Percentiles rank a stretch among this genome's conserved stretches.
Evolutionary conservation across 331 rosid genomes (phyloP).

Genomic region (Malus hybrid): DNA sequence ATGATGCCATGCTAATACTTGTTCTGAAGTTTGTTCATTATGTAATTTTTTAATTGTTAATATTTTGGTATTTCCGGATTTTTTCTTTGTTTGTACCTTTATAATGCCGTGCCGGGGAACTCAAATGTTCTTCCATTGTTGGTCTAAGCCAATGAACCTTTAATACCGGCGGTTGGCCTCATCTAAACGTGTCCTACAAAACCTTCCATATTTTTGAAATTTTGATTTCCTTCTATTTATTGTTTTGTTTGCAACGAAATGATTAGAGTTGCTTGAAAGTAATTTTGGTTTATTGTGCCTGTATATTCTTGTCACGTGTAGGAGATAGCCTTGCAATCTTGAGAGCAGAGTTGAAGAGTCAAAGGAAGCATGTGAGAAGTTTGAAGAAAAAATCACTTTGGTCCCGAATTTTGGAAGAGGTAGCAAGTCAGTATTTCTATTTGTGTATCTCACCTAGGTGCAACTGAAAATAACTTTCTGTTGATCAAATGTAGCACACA

Average conservation of each 20-base stretch:
- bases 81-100: background rate
- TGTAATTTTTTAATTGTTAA: background rate
- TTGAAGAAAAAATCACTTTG: slow-evolving; percentile 95
- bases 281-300: slow-evolving; percentile 11
- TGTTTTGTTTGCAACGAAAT: slow-evolving; percentile 5
- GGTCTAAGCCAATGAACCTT: background rate
- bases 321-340: slow-evolving; percentile 94
- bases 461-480: background rate
- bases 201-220: background rate
- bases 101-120: background rate
- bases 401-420: slow-evolving; percentile 98
- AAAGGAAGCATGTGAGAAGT: slow-evolving; percentile 82
- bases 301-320: slow-evolving; percentile 27
- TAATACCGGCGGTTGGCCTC: background rate
- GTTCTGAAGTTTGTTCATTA: background rate
- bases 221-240: slow-evolving; percentile 8
- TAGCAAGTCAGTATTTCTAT: slow-evolving; percentile 32
- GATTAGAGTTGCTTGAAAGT: slow-evolving; percentile 3
- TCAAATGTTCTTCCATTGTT: background rate
- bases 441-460: slow-evolving; percentile 11
- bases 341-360: slow-evolving; percentile 91
- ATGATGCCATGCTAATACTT: background rate
- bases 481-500: background rate
- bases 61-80: background rate
- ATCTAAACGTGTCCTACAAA: background rate